Evolutionary conservation across 2,329 filamentous ascomycete species (phyloP).

Genomic region (Aspergillus floridensis): DNA sequence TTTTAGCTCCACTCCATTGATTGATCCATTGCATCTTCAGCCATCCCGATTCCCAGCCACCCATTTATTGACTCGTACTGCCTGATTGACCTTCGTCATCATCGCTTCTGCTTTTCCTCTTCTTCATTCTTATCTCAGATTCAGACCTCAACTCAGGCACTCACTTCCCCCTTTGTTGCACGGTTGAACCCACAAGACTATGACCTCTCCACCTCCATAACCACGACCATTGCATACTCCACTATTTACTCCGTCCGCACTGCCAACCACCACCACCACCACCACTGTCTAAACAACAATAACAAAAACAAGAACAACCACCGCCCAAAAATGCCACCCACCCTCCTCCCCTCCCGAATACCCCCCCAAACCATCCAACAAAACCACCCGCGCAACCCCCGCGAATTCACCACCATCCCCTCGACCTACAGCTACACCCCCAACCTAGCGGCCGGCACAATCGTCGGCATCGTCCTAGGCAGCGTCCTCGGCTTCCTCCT

Average conservation of each 20-base stretch:
- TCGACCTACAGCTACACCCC: constrained; percentile 58
- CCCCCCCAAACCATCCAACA: neutral
- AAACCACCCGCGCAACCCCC: neutral
- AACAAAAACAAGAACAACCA: neutral
- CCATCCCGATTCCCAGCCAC: neutral
- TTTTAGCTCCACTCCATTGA: too few species aligned
- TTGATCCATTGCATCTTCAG: neutral
- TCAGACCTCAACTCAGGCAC: too few species aligned
- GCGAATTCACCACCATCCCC: constrained; percentile 43
- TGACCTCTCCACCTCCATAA: neutral
- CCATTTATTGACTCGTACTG: neutral
- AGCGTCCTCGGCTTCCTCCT: constrained; percentile 53
- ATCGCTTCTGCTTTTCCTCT: neutral
- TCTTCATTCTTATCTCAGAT: too few species aligned
- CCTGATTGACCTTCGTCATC: neutral
- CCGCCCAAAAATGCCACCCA: neutral
- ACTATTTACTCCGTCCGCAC: neutral
- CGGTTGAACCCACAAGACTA: neutral
- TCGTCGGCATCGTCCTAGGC: constrained; percentile 58
- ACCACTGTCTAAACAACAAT: neutral
- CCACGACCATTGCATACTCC: neutral
- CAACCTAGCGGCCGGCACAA: constrained; percentile 55
- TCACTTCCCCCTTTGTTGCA: too few species aligned
- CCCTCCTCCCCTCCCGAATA: neutral
- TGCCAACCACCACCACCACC: neutral